Conservation (phyloP, 495 filamentous ascomycete species). For the Penicillium herquei region DNA sequence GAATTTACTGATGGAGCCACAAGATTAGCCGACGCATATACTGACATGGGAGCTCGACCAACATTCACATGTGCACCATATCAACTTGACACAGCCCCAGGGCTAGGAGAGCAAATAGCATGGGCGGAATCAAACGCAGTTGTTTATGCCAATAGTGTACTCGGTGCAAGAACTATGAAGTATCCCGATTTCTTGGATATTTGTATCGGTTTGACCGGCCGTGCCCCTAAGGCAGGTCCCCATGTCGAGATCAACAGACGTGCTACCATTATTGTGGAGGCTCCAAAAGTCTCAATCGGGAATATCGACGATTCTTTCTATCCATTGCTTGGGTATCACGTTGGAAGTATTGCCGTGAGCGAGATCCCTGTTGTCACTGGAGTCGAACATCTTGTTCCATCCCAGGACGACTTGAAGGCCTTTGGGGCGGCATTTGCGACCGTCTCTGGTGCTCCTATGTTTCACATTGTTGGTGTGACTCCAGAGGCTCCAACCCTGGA, state of each 20-base stretch:
- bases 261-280: slow-evolving; percentile 6
- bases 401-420: slow-evolving; percentile 26
- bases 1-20: slow-evolving; percentile 14
- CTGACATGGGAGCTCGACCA: slow-evolving; percentile 27
- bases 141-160: slow-evolving; percentile 33
- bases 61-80: slow-evolving; percentile 38
- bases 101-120: slow-evolving; percentile 21
- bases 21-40: slow-evolving; percentile 22
- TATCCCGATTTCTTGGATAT: slow-evolving; percentile 35
- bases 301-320: slow-evolving; percentile 23
- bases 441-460: slow-evolving; percentile 29
- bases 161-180: slow-evolving; percentile 31
- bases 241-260: slow-evolving; percentile 16
- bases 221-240: slow-evolving; percentile 18
- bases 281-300: neutral
- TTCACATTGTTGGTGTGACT: slow-evolving; percentile 29
- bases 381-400: slow-evolving; percentile 10
- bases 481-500: slow-evolving; percentile 13
- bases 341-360: slow-evolving; percentile 13
- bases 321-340: slow-evolving; percentile 28
- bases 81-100: slow-evolving; percentile 22
- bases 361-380: slow-evolving; percentile 28
- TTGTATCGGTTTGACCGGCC: slow-evolving; percentile 31
- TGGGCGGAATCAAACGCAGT: slow-evolving; percentile 38
- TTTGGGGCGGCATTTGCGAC: slow-evolving; percentile 37